Base-by-base conservation (phyloP, 768 basidiomycete genomes). In the Boletus vinaceobasis region DNA sequence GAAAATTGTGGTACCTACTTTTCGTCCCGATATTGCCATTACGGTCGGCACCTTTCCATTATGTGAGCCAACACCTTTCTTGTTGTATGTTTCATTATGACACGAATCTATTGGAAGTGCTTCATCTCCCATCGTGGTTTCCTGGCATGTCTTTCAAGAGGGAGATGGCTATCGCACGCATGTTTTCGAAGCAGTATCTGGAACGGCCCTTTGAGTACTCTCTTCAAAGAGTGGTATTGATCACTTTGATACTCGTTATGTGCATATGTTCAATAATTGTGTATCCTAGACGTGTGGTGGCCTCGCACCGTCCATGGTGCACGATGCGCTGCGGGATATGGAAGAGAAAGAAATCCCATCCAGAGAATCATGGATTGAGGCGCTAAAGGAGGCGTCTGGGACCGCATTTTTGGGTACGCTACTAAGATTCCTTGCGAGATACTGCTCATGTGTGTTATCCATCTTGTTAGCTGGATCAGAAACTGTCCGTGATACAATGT, bases 71-170 rank as follows among this genome's bases (percentile, higher is more conserved):
- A 13, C 21, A 9, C 17, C n/a, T n/a, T 47, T 47, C 1, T 19
- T 44, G 5, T 8, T 23, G 10, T 9, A 11, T n/a, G 17, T 32
- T n/a, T 10, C 2, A 5, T 50, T 10, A 14, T 4, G 23, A 48
- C 0, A 26, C n/a, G 7, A 13, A n/a, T n/a, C 6, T 3, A n/a
- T 19, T 38, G 31, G 7, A 3, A 59, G 58, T 59, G 19, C 32
- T 58, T 5, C 4, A 42, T 15, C 32, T 60, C 2, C 52, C 59
- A 0, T 50, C 57, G 2, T 62, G 60, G 60, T 19, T 62, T 21
- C 60, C 60, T 0, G 52, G 60, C 0, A 62, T 62, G 56, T 48
- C 52, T 8, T 62, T 55, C 13, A 62, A 59, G 36, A 48, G 17
- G 15, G 21, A 43, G 1, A 40, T 52, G 40, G 50, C 35, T 2